These are phyloP conservation scores for Cyclocybe aegerita DNA, from an alignment of 768 basidiomycete genomes.

Conservation along the genomic window DNA sequence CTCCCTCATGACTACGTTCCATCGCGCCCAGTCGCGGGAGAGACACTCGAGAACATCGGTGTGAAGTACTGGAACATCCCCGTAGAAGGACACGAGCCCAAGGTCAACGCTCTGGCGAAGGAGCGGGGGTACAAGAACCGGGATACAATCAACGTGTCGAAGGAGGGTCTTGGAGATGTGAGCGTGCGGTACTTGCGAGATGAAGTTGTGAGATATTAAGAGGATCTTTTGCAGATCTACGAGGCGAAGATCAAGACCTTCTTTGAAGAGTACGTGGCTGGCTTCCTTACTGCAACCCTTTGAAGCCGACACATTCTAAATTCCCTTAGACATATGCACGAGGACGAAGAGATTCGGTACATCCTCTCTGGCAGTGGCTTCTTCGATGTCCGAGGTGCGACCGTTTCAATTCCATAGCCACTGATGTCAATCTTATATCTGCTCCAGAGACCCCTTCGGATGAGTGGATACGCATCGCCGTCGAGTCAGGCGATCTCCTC, in stretches of 20 bases:
- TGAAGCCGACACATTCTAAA: neutral
- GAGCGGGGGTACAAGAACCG: conserved; percentile 81
- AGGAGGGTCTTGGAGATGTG: conserved; percentile 75
- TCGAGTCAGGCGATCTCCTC: conserved; percentile 79
- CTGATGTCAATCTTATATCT: neutral
- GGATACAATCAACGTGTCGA: conserved; percentile 77
- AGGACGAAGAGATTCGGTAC: conserved; percentile 95
- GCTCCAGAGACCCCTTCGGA: conserved; percentile 60
- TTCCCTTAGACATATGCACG: conserved; percentile 77
- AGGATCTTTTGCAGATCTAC: conserved; percentile 42
- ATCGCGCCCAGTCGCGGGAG: conserved; percentile 49
- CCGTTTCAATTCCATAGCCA: neutral
- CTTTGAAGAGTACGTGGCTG: conserved; percentile 71
- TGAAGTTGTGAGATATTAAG: neutral
- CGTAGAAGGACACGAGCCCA: conserved; percentile 52
- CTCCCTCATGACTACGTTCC: conserved; percentile 71
- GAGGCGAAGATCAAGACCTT: conserved; percentile 82
- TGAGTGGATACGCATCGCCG: conserved; percentile 78
- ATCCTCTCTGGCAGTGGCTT: conserved; percentile 85
- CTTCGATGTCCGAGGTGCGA: conserved; percentile 86
- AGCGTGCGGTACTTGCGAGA: conserved; percentile 12
- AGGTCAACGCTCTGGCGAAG: conserved; percentile 62
- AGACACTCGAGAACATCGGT: conserved; percentile 54
- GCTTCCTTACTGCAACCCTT: neutral
- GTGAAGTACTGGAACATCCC: conserved; percentile 72